Evolutionary conservation across 176 grass and related monocot genomes (phyloP).

Genomic region (Thalia dealbata): DNA sequence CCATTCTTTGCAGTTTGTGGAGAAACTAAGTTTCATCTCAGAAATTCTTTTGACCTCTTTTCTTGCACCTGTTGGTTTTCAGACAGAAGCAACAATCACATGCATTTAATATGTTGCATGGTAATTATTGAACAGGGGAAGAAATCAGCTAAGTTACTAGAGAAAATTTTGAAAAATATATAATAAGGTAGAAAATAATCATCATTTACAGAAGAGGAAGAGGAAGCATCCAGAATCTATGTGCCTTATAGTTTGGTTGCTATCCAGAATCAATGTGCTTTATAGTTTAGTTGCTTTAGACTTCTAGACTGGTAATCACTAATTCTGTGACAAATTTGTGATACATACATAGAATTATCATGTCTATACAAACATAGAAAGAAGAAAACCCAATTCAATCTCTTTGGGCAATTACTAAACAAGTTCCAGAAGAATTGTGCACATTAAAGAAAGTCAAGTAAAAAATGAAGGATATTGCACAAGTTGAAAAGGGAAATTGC

Average conservation of each 20-base stretch:
- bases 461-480: no score
- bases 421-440: no score
- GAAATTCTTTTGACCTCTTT: conserved; percentile 84
- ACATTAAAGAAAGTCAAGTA: not conserved
- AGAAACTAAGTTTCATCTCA: conserved; percentile 62
- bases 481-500: no score
- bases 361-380: no score
- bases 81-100: conserved; percentile 18
- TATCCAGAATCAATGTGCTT: no score
- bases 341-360: no score
- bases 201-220: not conserved
- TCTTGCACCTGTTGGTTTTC: conserved; percentile 71
- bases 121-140: not conserved
- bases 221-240: not conserved
- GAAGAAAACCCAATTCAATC: no score
- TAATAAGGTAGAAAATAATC: not conserved
- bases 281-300: no score
- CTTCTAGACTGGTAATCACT: not conserved
- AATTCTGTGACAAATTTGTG: no score
- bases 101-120: not conserved
- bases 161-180: not conserved
- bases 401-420: no score
- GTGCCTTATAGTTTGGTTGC: not conserved
- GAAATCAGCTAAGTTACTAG: conserved; percentile 2
- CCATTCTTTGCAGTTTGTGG: conserved; percentile 54